Percentiles rank a stretch among this genome's conserved stretches.
These are phyloP conservation scores for Nannochloris sp. DNA, from an alignment of 139 green algal genomes.

Conservation along the genomic window DNA sequence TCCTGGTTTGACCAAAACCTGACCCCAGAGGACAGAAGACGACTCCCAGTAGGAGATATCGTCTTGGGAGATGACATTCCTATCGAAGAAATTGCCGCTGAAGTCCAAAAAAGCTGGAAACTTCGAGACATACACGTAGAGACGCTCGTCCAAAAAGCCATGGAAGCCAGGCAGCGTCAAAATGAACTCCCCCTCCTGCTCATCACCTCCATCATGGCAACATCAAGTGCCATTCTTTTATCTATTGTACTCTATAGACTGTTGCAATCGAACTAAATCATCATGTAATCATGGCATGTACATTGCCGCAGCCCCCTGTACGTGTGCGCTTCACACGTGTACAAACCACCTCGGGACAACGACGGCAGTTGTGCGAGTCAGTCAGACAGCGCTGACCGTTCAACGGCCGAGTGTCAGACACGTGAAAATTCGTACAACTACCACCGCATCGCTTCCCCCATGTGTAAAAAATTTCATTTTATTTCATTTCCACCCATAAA, in stretches of 20 bases:
- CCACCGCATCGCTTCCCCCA: too few species aligned
- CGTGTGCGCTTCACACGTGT: not conserved
- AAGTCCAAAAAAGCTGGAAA: constrained; percentile 55
- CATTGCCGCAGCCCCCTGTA: not conserved
- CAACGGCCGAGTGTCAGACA: too few species aligned
- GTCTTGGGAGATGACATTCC: constrained; percentile 69
- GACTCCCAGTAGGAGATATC: constrained; percentile 43
- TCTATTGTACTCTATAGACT: constrained; percentile 51
- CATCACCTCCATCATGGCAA: constrained; percentile 54
- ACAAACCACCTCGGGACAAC: not conserved
- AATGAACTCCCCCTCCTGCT: constrained; percentile 60
- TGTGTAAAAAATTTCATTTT: too few species aligned
- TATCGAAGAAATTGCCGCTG: constrained; percentile 74
- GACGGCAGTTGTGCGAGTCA: too few species aligned
- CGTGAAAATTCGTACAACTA: too few species aligned
- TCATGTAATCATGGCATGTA: not conserved
- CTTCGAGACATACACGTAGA: constrained; percentile 55
- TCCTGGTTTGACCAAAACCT: not conserved
- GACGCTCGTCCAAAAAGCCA: constrained; percentile 48
- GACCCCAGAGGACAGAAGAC: not conserved
- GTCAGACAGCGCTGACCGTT: too few species aligned
- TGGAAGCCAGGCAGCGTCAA: constrained; percentile 33
- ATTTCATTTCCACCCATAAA: too few species aligned
- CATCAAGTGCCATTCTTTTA: constrained; percentile 54
- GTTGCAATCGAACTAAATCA: not conserved